Conservation (phyloP, 768 basidiomycete genomes). For the Termitomyces sp. region DNA sequence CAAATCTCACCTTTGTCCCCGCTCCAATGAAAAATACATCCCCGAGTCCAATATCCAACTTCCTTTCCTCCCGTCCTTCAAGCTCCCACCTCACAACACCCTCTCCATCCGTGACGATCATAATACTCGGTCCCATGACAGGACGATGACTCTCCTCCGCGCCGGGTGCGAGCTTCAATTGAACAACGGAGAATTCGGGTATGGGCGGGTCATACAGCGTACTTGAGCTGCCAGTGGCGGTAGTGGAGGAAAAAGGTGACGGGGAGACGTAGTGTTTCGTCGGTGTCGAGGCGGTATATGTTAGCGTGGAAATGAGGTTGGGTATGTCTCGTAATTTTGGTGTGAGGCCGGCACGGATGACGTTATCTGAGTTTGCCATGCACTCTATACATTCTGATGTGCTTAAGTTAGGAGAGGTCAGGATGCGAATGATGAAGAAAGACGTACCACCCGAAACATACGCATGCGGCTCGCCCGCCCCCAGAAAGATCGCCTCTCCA, state of each 20-base stretch:
- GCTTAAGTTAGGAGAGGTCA: not conserved
- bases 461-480: slow-evolving; percentile 95
- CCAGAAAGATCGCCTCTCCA: slow-evolving; percentile 91
- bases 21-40: slow-evolving; percentile 85
- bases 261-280: slow-evolving; percentile 69
- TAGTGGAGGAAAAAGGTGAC: slow-evolving; percentile 34
- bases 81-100: slow-evolving; percentile 51
- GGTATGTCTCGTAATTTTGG: slow-evolving; percentile 94
- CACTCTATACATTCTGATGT: slow-evolving; percentile 77
- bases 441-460: slow-evolving; percentile 85
- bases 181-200: slow-evolving; percentile 87
- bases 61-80: slow-evolving; percentile 6
- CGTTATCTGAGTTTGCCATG: slow-evolving; percentile 99
- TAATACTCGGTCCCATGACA: slow-evolving; percentile 81
- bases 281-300: slow-evolving; percentile 70
- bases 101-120: slow-evolving; percentile 66
- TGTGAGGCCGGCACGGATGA: slow-evolving; percentile 96
- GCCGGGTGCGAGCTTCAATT: slow-evolving; percentile 41
- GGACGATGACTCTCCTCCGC: slow-evolving; percentile 49
- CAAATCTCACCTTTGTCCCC: slow-evolving; percentile 48
- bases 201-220: slow-evolving; percentile 87
- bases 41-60: slow-evolving; percentile 48
- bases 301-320: slow-evolving; percentile 83
- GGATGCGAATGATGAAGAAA: not conserved
- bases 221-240: slow-evolving; percentile 20